Evolutionary conservation across 2,329 filamentous ascomycete genomes (phyloP).

Genomic region (Leptographium flavum): DNA sequence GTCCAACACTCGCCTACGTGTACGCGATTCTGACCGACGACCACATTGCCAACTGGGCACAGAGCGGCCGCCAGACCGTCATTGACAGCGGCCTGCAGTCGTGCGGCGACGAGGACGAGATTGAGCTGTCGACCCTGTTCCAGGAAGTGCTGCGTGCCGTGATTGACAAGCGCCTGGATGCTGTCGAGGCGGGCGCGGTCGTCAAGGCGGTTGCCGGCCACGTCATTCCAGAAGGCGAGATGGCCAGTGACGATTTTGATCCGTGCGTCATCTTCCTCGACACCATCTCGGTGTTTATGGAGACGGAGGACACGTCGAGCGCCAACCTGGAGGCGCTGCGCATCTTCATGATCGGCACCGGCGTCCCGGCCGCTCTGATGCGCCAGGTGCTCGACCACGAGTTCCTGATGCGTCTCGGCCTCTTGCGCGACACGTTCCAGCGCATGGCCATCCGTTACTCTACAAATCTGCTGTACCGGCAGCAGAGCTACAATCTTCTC

Average conservation of each 20-base stretch:
- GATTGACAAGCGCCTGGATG: conserved; percentile 51
- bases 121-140: conserved; percentile 57
- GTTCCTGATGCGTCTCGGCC: conserved; percentile 58
- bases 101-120: conserved; percentile 50
- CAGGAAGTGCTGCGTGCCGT: conserved; percentile 74
- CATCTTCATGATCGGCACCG: conserved; percentile 57
- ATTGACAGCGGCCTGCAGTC: conserved; percentile 51
- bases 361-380: conserved; percentile 57
- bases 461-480: conserved; percentile 85
- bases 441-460: conserved; percentile 76
- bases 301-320: conserved; percentile 44
- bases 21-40: conserved; percentile 67
- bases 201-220: conserved; percentile 56
- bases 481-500: conserved; percentile 91
- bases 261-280: conserved; percentile 65
- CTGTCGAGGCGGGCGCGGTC: conserved; percentile 54
- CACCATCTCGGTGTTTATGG: conserved; percentile 64
- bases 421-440: conserved; percentile 75
- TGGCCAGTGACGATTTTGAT: conserved; percentile 35
- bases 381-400: conserved; percentile 71
- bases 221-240: conserved; percentile 26
- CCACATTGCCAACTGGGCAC: conserved; percentile 50
- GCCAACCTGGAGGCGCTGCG: conserved; percentile 36
- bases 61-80: conserved; percentile 49
- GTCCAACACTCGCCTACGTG: conserved; percentile 33